Percentiles rank a stretch among this genome's conserved stretches.
Conservation (phyloP, 768 basidiomycete genomes). For the Coprinopsis marcescibilis region DNA sequence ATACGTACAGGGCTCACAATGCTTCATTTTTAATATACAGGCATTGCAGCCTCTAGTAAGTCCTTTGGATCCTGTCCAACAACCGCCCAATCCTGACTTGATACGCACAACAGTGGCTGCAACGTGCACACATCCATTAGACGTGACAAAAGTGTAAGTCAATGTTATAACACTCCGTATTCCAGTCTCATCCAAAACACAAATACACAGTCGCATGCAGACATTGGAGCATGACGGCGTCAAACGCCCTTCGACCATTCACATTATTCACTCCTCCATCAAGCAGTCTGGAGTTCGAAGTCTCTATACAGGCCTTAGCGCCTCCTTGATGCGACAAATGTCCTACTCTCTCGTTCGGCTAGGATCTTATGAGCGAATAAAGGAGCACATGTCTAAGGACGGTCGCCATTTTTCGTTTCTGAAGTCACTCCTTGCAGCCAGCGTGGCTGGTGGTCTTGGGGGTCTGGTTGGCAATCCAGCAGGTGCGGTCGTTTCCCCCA, state of each 20-base stretch:
- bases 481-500: constrained; percentile 32
- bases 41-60: constrained; percentile 60
- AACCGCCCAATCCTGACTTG: not conserved
- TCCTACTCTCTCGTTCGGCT: constrained; percentile 84
- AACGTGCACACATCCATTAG: constrained; percentile 75
- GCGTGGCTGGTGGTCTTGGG: constrained; percentile 73
- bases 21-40: constrained; percentile 22
- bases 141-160: constrained; percentile 79
- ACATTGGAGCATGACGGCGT: constrained; percentile 46
- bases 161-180: not conserved
- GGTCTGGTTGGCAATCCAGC: constrained; percentile 85
- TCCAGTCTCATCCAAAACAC: not conserved
- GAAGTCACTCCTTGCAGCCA: constrained; percentile 58
- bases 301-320: constrained; percentile 76
- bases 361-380: constrained; percentile 77
- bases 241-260: constrained; percentile 57
- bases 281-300: constrained; percentile 64
- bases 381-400: constrained; percentile 44
- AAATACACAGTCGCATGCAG: constrained; percentile 66
- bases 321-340: constrained; percentile 85
- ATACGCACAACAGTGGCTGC: constrained; percentile 57
- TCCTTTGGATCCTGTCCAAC: constrained; percentile 12
- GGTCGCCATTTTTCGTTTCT: constrained; percentile 43
- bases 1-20: constrained; percentile 11
- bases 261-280: constrained; percentile 60